Base-by-base conservation (phyloP, 805 yeast species). In the Candida maesae region DNA sequence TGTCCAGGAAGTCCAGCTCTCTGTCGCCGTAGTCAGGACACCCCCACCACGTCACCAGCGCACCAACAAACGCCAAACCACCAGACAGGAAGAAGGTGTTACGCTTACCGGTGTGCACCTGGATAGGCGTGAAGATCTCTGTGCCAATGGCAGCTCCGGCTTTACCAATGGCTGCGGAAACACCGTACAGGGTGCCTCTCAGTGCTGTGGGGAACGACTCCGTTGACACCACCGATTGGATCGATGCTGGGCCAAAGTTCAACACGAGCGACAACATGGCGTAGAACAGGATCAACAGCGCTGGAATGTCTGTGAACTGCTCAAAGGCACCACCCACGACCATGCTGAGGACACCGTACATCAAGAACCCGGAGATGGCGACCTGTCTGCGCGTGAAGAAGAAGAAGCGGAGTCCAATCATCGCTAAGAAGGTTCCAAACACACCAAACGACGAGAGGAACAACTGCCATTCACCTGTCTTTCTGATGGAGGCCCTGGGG, bases 121-220 rank as follows among this genome's bases (percentile, higher is more conserved):
- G 73, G 39, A 73, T 68, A 19, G 76, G 76, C 2, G 75, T 66
- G 49, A 71, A 71, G 5, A 64, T 58, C 50, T 66, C 63, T 25
- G 75, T 70, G 17, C 77, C 77, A 13, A 71, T 70, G 31, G 73
- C 74, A 23, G 76, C 77, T 39, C 77, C 77, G 31, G 70, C 74
- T 54, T 72, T 72, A 36, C 77, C 77, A 32, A 72, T 63, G 9
- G 73, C 78, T 33, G 78, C 77, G 30, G 70, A 58, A 9, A 73
- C 42, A 20, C 77, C 77, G 48, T 72, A 72, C 18, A 62, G 58
- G 2, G 75, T 68, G 25, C 75, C 76, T 60, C 77, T 65, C 40
- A 72, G 58, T 13, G 76, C 73, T 10, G 76, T 70, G n/a, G 77
- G 73, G 47, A 57, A 72, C 2, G 71, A 61, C 49, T 71, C 76